Percentiles rank a stretch among this genome's conserved stretches.
Evolutionary conservation across 164 flowering plant species (phyloP).

Genomic region (Aristolochia contorta): DNA sequence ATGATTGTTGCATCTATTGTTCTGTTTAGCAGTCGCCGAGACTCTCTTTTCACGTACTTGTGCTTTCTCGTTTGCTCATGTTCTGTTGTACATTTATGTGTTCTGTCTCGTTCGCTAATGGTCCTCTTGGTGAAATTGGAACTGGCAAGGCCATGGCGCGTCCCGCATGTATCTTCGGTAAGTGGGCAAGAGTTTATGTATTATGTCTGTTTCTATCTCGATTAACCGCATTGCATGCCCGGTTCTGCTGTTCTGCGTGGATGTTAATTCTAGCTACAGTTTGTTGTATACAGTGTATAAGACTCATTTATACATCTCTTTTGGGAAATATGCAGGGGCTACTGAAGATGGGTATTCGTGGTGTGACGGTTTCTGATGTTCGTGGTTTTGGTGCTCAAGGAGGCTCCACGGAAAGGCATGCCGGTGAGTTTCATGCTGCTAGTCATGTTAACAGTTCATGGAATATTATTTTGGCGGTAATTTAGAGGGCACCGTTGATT

Average conservation of each 20-base stretch:
- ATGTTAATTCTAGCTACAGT: background rate
- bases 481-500: too few species aligned
- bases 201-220: background rate
- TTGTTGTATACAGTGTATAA: background rate
- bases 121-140: constrained; percentile 18
- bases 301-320: background rate
- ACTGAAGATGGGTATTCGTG: constrained; percentile 86
- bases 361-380: constrained; percentile 91
- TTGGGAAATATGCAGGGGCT: constrained; percentile 42
- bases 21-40: background rate
- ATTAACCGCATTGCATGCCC: background rate
- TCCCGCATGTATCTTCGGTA: constrained; percentile 76
- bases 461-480: too few species aligned
- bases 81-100: too few species aligned
- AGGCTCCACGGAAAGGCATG: constrained; percentile 83
- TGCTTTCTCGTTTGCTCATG: background rate
- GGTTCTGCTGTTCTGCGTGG: background rate
- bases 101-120: background rate
- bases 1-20: background rate
- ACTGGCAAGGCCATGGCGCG: constrained; percentile 66
- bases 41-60: background rate
- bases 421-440: constrained; percentile 36
- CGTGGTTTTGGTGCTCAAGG: constrained; percentile 96
- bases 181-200: constrained; percentile 13
- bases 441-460: too few species aligned